phyloP scores from a whole-genome alignment of 352 stramenopile species.

The Phytophthora ohioensis region DNA sequence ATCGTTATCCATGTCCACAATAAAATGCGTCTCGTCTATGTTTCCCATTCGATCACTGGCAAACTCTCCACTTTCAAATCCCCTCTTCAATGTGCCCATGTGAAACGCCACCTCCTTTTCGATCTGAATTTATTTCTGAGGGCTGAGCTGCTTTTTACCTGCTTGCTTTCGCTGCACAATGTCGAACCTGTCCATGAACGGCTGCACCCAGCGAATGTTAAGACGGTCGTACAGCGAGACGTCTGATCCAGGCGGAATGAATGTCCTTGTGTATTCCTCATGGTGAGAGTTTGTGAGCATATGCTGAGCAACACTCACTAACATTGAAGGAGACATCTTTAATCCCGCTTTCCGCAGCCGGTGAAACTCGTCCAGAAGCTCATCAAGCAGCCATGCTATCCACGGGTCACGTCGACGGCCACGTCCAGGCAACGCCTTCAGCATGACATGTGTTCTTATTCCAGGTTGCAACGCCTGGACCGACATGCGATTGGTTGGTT shows the following conservation, averaged over 20 bases:
- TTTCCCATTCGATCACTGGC: background rate
- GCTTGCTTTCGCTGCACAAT: slow-evolving; percentile 1
- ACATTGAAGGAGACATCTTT: background rate
- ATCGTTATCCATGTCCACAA: slow-evolving; percentile 1
- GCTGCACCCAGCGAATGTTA: background rate
- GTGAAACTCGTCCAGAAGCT: background rate
- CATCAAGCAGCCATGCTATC: background rate
- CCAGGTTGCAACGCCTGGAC: too few relatives aligned
- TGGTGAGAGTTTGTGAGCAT: background rate
- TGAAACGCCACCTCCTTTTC: slow-evolving; percentile 1
- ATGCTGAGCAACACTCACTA: slow-evolving; percentile 1
- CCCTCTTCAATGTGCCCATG: background rate
- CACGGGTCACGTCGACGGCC: background rate
- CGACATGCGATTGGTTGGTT: too few relatives aligned
- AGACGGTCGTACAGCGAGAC: background rate
- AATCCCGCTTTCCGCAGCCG: background rate
- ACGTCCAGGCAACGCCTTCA: too few relatives aligned
- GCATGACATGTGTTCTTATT: too few relatives aligned
- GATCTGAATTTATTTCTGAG: background rate
- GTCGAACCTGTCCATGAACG: slow-evolving; percentile 1
- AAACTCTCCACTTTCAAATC: background rate
- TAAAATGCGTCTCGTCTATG: background rate
- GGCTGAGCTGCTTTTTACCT: slow-evolving; percentile 1
- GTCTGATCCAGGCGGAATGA: background rate
- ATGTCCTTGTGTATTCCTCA: background rate